phyloP scores from a whole-genome alignment of 352 stramenopile genomes.

The Phytophthora tentaculata region DNA sequence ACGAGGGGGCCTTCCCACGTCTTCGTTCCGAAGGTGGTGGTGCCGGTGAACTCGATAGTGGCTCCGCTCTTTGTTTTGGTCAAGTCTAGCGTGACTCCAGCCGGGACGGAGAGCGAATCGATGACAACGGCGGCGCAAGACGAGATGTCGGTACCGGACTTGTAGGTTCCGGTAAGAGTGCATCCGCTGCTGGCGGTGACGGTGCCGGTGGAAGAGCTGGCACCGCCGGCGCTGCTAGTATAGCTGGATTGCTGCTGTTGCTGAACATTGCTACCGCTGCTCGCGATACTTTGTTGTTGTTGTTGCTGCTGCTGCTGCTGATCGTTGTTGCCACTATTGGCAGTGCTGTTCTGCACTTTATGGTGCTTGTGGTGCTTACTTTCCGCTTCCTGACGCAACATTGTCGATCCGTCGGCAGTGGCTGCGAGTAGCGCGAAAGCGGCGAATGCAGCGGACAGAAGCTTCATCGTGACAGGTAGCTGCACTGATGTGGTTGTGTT shows the following conservation, averaged over 20 bases:
- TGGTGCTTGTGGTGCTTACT: not conserved
- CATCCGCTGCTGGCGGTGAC: not conserved
- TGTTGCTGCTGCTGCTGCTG: not conserved
- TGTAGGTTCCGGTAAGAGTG: not conserved
- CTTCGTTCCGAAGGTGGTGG: constrained; percentile 41
- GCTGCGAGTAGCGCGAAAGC: constrained; percentile 15
- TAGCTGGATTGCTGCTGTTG: not conserved
- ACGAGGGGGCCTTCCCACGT: constrained; percentile 41
- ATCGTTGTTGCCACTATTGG: not conserved
- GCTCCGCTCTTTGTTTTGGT: constrained; percentile 26
- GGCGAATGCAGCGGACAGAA: constrained; percentile 13
- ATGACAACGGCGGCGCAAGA: constrained; percentile 34
- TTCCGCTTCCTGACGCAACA: constrained; percentile 12
- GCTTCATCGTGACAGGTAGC: not conserved
- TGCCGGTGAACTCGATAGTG: constrained; percentile 34
- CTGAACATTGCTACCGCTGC: not conserved
- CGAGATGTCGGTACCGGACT: constrained; percentile 21
- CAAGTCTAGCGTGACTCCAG: constrained; percentile 43
- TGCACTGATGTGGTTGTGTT: not conserved
- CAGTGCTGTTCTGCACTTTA: constrained; percentile 1
- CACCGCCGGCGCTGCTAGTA: not conserved
- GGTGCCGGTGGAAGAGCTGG: not conserved
- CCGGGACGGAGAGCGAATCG: constrained; percentile 34
- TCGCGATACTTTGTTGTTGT: not conserved
- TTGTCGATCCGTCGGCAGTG: constrained; percentile 18